Percentiles rank a stretch among this genome's conserved stretches.
Evolutionary conservation across 1,284 basidiomycete species (phyloP).

Genomic region (Baeospora myosura): DNA sequence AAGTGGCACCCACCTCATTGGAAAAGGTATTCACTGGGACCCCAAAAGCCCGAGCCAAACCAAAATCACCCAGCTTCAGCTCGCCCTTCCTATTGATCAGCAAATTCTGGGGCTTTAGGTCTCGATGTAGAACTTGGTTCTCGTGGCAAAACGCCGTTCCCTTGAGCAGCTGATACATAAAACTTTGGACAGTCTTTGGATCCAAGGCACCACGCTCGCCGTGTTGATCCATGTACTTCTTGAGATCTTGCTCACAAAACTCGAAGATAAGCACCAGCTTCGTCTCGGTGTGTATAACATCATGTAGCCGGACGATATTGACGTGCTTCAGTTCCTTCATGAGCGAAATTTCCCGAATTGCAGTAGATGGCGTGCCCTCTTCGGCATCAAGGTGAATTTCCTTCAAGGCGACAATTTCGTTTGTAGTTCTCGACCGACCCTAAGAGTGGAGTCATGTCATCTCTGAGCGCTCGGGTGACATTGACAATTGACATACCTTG

Average conservation of each 20-base stretch:
- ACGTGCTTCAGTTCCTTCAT: slow-evolving; percentile 96
- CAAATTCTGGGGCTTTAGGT: slow-evolving; percentile 96
- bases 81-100: slow-evolving; percentile 97
- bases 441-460: slow-evolving; percentile 21
- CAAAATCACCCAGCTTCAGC: slow-evolving; percentile 95
- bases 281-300: slow-evolving; percentile 97
- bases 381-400: slow-evolving; percentile 95
- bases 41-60: slow-evolving; percentile 89
- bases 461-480: not conserved
- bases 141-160: slow-evolving; percentile 99
- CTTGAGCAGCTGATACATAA: slow-evolving; percentile 96
- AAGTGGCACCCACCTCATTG: slow-evolving; percentile 64
- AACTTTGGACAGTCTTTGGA: slow-evolving; percentile 88
- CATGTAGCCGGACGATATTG: slow-evolving; percentile 93
- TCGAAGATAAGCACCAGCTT: slow-evolving; percentile 99
- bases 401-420: slow-evolving; percentile 86
- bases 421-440: slow-evolving; percentile 81
- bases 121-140: slow-evolving; percentile 95
- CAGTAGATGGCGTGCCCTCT: slow-evolving; percentile 91
- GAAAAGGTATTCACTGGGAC: slow-evolving; percentile 96
- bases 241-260: slow-evolving; percentile 96
- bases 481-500: slow-evolving; percentile 51
- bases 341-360: slow-evolving; percentile 91
- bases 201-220: slow-evolving; percentile 94
- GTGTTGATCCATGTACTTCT: slow-evolving; percentile 99